phyloP scores from a whole-genome alignment of 116 monocot genomes.

The Trichopus zeylanicus region DNA sequence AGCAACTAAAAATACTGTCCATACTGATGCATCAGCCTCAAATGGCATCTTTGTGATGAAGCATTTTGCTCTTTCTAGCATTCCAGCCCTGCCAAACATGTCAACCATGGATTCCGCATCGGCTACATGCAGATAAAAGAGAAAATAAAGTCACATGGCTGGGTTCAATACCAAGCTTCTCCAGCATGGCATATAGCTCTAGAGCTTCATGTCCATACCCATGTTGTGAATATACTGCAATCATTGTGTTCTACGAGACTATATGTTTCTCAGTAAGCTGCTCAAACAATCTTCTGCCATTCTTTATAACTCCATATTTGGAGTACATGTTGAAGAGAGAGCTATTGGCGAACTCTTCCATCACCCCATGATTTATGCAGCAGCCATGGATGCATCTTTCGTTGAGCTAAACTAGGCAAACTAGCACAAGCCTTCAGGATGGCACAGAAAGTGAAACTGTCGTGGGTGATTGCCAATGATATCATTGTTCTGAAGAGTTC shows the following conservation, averaged over 20 bases:
- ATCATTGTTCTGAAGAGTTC: constrained; percentile 49
- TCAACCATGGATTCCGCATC: constrained; percentile 73
- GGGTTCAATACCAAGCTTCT: constrained; percentile 22
- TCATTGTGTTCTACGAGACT: constrained; percentile 68
- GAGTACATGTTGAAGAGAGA: constrained; percentile 68
- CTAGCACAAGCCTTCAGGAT: constrained; percentile 58
- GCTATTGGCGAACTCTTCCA: constrained; percentile 27
- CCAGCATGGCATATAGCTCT: constrained; percentile 30
- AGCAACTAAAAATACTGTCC: constrained; percentile 41
- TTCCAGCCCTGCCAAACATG: constrained; percentile 66
- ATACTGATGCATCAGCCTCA: constrained; percentile 43
- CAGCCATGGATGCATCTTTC: constrained; percentile 46
- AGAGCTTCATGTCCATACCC: constrained; percentile 50
- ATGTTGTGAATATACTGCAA: constrained; percentile 54
- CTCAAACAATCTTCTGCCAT: constrained; percentile 36
- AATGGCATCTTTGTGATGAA: constrained; percentile 50
- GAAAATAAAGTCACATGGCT: constrained; percentile 59
- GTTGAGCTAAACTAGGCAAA: constrained; percentile 26
- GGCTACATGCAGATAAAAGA: constrained; percentile 71
- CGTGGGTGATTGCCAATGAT: constrained; percentile 22
- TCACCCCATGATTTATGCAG: constrained; percentile 39
- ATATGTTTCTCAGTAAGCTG: constrained; percentile 24
- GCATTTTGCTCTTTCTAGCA: constrained; percentile 37
- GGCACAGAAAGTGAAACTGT: constrained; percentile 70
- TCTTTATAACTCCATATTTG: constrained; percentile 50